Evolutionary conservation across 208 protist genomes (phyloP), one percentile per base, ranked within the genome.

Genomic region (Wallacemonas sp.): DNA sequence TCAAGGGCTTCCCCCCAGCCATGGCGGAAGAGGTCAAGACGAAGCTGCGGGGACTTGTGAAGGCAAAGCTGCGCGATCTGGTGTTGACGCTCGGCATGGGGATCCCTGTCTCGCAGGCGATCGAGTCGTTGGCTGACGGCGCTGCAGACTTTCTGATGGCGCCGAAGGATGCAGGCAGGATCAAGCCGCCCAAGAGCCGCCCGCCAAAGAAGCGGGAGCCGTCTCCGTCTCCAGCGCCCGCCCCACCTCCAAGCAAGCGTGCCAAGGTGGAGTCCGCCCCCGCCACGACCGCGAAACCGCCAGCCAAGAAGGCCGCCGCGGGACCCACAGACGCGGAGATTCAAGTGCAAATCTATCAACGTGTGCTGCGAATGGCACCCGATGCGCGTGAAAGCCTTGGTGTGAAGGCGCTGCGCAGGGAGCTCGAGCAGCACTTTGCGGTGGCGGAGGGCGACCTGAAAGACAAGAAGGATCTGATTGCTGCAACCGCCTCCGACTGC

Each of bases 101-200:
- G 33, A 66, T 86, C 12, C 44, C 65, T 19, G 47, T 89, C 28
- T 87, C 77, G 9, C 62, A 68, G 15, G 14, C 70, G 17, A 66
- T 75, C 1, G 63, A 60, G 15, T 44, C 72, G 41, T 27, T 91
- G 36, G 78, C 69, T 1, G 62, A 78, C 1, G 85, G 62, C 12
- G 79, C 91, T 3, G 58, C 45, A 5, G 64, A 38, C 14, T 95
- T 91, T 64, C 56, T 94, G n/a, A 89, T 90, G 84, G 38, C 59
- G 1, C 88, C 88, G 4, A 65, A 38, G 28, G 70, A 70, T 28
- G 65, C 56, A 9, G 75, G 65, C 24, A 56, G 45, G 39, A 41
- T 63, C 11, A 71, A 63, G 33, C 15, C 19, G 8, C 15, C 5
- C 5, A 41, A 67, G 56, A 45, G 31, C 14, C 27, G 49, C 41